Conservation (phyloP, 2,329 filamentous ascomycete genomes). For the Fusarium oligoseptatum region DNA sequence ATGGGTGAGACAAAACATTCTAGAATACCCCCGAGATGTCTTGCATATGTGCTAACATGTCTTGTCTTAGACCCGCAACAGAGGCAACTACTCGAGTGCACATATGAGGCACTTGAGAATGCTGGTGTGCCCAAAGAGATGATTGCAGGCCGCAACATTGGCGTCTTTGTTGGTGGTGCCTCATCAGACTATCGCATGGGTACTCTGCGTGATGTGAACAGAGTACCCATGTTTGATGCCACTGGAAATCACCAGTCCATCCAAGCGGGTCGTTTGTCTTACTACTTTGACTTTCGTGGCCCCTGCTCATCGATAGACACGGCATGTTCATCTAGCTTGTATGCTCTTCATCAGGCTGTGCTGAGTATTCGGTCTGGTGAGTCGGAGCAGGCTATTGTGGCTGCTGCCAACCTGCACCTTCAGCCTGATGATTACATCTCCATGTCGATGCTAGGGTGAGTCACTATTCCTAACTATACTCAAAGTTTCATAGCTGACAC, state of each 20-base stretch:
- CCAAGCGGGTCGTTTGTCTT: constrained; percentile 58
- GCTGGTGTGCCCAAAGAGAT: constrained; percentile 63
- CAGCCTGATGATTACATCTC: constrained; percentile 41
- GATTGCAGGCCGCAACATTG: constrained; percentile 62
- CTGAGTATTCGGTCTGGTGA: constrained; percentile 48
- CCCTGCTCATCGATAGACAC: constrained; percentile 54
- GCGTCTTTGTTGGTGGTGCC: constrained; percentile 63
- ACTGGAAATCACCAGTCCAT: constrained; percentile 65
- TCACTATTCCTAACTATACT: neutral
- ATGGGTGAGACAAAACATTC: constrained; percentile 52
- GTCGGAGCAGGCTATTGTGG: constrained; percentile 57
- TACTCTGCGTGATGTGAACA: constrained; percentile 59
- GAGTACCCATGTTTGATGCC: constrained; percentile 65
- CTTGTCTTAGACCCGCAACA: constrained; percentile 63
- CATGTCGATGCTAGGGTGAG: constrained; percentile 50
- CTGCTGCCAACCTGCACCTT: constrained; percentile 39
- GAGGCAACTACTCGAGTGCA: constrained; percentile 64
- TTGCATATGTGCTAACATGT: neutral
- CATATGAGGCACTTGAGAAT: constrained; percentile 67
- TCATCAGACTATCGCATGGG: constrained; percentile 64
- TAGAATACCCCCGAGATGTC: neutral
- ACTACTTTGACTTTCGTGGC: constrained; percentile 52
- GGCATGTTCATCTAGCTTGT: constrained; percentile 52
- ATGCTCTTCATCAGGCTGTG: constrained; percentile 51
- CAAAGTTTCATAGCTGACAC: neutral